Conservation (phyloP, 805 yeast species). For the Sungouiella blattae region DNA sequence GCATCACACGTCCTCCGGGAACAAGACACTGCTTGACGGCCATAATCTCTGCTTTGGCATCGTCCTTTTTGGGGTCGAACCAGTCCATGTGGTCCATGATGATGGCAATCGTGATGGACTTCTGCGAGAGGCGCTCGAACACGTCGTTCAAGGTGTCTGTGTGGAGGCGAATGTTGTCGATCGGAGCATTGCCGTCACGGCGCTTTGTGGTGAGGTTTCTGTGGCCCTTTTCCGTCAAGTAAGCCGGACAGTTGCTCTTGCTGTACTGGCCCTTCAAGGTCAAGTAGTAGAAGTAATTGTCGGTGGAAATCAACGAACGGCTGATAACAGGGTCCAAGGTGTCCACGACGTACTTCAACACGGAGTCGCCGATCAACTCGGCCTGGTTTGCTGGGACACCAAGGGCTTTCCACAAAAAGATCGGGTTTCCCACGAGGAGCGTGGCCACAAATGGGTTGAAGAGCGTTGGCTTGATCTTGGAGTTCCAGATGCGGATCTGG, state of each 20-base stretch:
- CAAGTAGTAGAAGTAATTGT: constrained; percentile 77
- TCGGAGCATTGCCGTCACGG: constrained; percentile 39
- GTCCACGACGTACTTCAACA: constrained; percentile 67
- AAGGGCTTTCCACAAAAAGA: constrained; percentile 83
- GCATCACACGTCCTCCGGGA: constrained; percentile 68
- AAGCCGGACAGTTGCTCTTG: constrained; percentile 69
- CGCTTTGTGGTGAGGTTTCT: constrained; percentile 41
- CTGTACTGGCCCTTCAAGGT: constrained; percentile 60
- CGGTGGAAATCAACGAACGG: constrained; percentile 59
- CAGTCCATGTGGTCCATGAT: constrained; percentile 94
- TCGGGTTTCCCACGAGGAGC: constrained; percentile 71
- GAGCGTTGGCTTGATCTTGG: constrained; percentile 61
- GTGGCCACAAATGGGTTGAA: constrained; percentile 68
- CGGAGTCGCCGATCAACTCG: constrained; percentile 69
- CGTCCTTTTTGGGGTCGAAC: constrained; percentile 66
- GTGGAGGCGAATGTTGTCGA: constrained; percentile 71
- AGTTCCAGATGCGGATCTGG: constrained; percentile 63
- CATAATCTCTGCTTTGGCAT: constrained; percentile 62
- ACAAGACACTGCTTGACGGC: constrained; percentile 62
- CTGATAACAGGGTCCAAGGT: constrained; percentile 74
- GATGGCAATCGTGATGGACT: constrained; percentile 69
- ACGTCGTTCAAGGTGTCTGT: constrained; percentile 79
- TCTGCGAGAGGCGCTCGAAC: constrained; percentile 57
- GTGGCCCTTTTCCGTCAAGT: constrained; percentile 60
- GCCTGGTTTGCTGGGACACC: constrained; percentile 91